Conservation (phyloP, 345 rosid species). For the Citrus unshiu region DNA sequence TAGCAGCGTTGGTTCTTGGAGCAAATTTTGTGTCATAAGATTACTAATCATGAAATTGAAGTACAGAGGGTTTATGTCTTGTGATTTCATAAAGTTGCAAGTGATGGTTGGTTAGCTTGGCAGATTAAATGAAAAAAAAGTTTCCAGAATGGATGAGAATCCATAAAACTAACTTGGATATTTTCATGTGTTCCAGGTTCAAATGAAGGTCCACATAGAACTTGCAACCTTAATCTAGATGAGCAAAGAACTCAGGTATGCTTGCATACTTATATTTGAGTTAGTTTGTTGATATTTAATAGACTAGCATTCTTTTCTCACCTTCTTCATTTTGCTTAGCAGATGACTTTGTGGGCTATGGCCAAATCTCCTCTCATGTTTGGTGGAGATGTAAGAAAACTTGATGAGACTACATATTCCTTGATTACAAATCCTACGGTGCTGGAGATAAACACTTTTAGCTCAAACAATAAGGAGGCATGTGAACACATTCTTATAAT, state of each 20-base stretch:
- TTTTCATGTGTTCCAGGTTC: slow-evolving; percentile 40
- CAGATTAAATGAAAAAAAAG: neutral
- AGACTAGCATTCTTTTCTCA: neutral
- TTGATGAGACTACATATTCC: slow-evolving; percentile 55
- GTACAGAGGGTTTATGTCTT: neutral
- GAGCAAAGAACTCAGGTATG: slow-evolving; percentile 84
- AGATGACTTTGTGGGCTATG: slow-evolving; percentile 96
- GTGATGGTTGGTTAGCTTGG: neutral
- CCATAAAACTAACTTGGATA: slow-evolving; percentile 9
- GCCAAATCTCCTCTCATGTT: slow-evolving; percentile 93
- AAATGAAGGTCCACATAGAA: slow-evolving; percentile 80
- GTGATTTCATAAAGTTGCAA: neutral
- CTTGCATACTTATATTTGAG: neutral
- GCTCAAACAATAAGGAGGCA: slow-evolving; percentile 79
- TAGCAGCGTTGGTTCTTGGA: neutral
- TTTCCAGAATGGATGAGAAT: neutral
- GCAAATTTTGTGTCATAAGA: neutral
- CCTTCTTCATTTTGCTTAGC: slow-evolving; percentile 14
- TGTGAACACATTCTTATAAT: slow-evolving; percentile 13
- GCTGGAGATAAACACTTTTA: slow-evolving; percentile 64
- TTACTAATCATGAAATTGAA: neutral
- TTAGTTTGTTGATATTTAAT: neutral
- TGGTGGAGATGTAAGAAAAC: slow-evolving; percentile 82
- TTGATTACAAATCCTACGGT: slow-evolving; percentile 69
- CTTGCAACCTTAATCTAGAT: slow-evolving; percentile 47